phyloP scores from a whole-genome alignment of 2,329 filamentous ascomycete species.

The Fusarium sp. region DNA sequence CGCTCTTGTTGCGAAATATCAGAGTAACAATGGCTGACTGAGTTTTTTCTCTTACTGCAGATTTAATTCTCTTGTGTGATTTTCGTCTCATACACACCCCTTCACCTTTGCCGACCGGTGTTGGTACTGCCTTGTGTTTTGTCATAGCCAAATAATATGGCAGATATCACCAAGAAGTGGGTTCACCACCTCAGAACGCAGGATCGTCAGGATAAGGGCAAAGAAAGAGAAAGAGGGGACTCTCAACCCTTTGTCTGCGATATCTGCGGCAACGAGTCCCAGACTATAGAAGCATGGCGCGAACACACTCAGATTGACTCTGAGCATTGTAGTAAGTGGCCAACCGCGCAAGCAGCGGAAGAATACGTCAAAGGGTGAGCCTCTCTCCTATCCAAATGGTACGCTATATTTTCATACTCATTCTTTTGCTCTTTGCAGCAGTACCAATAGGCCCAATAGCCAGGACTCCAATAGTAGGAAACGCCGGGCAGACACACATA shows the following conservation, averaged over 20 bases:
- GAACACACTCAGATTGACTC: slow-evolving; percentile 41
- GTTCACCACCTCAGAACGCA: slow-evolving; percentile 34
- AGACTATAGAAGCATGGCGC: slow-evolving; percentile 46
- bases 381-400: not conserved
- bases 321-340: slow-evolving; percentile 37
- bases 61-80: not conserved
- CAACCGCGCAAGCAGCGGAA: slow-evolving; percentile 12
- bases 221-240: not conserved
- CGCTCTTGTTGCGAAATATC: not conserved
- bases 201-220: slow-evolving; percentile 26
- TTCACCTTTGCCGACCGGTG: slow-evolving; percentile 3
- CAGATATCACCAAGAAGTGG: slow-evolving; percentile 33
- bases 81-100: not conserved
- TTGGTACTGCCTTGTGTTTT: slow-evolving; percentile 20
- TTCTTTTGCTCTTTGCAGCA: not conserved
- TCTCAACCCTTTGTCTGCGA: slow-evolving; percentile 14
- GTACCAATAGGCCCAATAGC: not conserved
- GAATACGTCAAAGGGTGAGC: slow-evolving; percentile 31
- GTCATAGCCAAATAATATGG: slow-evolving; percentile 29
- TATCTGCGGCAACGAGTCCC: slow-evolving; percentile 44
- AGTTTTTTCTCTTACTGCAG: not conserved
- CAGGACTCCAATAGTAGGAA: slow-evolving; percentile 19
- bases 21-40: slow-evolving; percentile 10
- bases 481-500: slow-evolving; percentile 12
- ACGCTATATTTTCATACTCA: slow-evolving; percentile 4